Conservation (phyloP, 2,329 filamentous ascomycete species). For the Trichoderma sp. region DNA sequence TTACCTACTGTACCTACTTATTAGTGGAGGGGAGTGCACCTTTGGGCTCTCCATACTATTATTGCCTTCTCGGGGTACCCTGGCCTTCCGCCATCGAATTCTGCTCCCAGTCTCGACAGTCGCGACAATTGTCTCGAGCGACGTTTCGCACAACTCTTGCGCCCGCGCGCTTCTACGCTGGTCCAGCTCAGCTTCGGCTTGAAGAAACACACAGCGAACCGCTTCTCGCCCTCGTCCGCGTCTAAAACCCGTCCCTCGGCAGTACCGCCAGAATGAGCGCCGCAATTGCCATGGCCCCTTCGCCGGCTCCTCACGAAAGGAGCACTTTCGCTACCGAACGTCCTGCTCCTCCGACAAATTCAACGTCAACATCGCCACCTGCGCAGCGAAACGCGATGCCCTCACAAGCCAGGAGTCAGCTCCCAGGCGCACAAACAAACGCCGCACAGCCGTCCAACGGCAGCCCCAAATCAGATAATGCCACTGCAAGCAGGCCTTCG, state of each 20-base stretch:
- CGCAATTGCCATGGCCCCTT: slow-evolving; percentile 69
- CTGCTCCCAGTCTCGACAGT: slow-evolving; percentile 9
- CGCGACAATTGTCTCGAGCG: slow-evolving; percentile 11
- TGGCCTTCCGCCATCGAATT: neutral
- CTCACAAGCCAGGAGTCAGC: slow-evolving; percentile 29
- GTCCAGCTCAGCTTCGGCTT: slow-evolving; percentile 12
- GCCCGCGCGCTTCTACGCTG: slow-evolving; percentile 17
- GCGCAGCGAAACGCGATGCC: slow-evolving; percentile 46
- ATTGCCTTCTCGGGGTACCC: neutral
- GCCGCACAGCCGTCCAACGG: slow-evolving; percentile 52
- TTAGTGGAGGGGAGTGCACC: slow-evolving; percentile 17
- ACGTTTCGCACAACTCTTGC: slow-evolving; percentile 19
- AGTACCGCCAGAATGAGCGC: slow-evolving; percentile 60
- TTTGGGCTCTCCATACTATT: slow-evolving; percentile 3
- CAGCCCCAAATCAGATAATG: slow-evolving; percentile 52
- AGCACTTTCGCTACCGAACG: slow-evolving; percentile 58
- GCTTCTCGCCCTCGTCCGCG: neutral
- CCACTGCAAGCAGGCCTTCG: slow-evolving; percentile 54
- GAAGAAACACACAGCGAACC: neutral
- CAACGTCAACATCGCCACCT: slow-evolving; percentile 46
- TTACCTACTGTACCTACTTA: neutral
- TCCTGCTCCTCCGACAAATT: slow-evolving; percentile 43
- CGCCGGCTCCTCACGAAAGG: slow-evolving; percentile 67
- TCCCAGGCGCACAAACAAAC: slow-evolving; percentile 43
- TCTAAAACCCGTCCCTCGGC: slow-evolving; percentile 1